phyloP scores from a whole-genome alignment of 192 early-diverging fungal species.

The Diversispora epigaea region DNA sequence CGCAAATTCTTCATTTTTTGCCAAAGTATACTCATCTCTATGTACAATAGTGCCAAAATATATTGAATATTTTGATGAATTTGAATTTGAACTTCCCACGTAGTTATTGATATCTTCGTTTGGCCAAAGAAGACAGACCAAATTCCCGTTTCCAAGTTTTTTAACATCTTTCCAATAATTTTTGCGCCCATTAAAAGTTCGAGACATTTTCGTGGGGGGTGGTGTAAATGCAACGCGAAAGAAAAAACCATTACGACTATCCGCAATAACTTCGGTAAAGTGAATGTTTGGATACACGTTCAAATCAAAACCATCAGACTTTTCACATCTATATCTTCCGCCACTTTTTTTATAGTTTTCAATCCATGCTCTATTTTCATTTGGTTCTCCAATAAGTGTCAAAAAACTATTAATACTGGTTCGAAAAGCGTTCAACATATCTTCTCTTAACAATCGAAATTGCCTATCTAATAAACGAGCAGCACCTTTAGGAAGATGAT shows the following conservation, averaged over 20 bases:
- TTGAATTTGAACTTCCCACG: background rate
- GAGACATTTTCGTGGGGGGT: background rate
- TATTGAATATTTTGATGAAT: background rate
- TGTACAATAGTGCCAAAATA: constrained; percentile 42
- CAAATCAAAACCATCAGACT: constrained; percentile 33
- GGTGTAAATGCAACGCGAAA: constrained; percentile 36
- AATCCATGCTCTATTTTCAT: constrained; percentile 22
- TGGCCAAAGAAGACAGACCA: constrained; percentile 46
- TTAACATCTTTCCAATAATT: constrained; percentile 49
- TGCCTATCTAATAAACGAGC: constrained; percentile 55
- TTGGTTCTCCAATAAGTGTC: background rate
- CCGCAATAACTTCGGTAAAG: constrained; percentile 36
- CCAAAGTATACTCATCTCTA: constrained; percentile 36
- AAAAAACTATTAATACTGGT: constrained; percentile 34
- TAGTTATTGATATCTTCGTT: too few relatives aligned
- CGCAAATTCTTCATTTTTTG: constrained; percentile 17
- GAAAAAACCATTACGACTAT: constrained; percentile 30
- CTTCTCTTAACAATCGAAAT: constrained; percentile 61
- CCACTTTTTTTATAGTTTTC: constrained; percentile 32
- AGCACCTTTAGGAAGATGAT: constrained; percentile 49
- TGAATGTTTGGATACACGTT: constrained; percentile 42
- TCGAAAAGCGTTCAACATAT: constrained; percentile 49
- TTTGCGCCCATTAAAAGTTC: constrained; percentile 22
- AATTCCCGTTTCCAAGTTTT: constrained; percentile 46
- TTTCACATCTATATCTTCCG: constrained; percentile 18